Percentiles rank a stretch among this genome's conserved stretches.
Evolutionary conservation across 1,284 basidiomycete species (phyloP).

Genomic region (Flammula alnicola): DNA sequence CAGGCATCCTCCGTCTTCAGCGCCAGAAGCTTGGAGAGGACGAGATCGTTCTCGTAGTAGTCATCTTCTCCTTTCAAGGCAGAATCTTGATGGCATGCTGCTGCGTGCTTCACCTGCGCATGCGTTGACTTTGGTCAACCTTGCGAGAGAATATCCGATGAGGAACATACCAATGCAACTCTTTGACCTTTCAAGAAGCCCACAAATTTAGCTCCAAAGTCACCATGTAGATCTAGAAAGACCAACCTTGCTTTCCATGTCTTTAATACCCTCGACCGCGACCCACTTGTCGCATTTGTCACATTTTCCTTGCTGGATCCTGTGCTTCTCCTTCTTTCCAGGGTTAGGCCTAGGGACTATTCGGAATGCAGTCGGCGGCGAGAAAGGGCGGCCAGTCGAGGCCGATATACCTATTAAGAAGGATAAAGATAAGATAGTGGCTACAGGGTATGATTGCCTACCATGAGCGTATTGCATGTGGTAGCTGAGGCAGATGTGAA

Average conservation of each 20-base stretch:
- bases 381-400: constrained; percentile 67
- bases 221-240: background rate
- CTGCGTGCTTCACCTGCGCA: constrained; percentile 78
- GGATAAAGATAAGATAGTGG: background rate
- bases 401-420: constrained; percentile 60
- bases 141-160: background rate
- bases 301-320: constrained; percentile 72
- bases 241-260: constrained; percentile 63
- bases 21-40: constrained; percentile 28
- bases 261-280: constrained; percentile 70
- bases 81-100: constrained; percentile 66
- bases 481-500: constrained; percentile 50
- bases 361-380: constrained; percentile 73
- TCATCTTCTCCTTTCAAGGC: constrained; percentile 58
- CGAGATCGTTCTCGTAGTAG: constrained; percentile 47
- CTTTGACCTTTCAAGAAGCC: constrained; percentile 56
- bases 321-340: constrained; percentile 60
- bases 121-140: background rate
- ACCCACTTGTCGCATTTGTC: constrained; percentile 78
- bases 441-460: constrained; percentile 29
- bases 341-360: constrained; percentile 45
- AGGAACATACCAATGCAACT: constrained; percentile 67
- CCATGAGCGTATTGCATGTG: constrained; percentile 83
- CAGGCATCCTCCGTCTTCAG: constrained; percentile 8
- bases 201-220: background rate